phyloP scores from a whole-genome alignment of 495 filamentous ascomycete species.

The Daldinia decipiens region DNA sequence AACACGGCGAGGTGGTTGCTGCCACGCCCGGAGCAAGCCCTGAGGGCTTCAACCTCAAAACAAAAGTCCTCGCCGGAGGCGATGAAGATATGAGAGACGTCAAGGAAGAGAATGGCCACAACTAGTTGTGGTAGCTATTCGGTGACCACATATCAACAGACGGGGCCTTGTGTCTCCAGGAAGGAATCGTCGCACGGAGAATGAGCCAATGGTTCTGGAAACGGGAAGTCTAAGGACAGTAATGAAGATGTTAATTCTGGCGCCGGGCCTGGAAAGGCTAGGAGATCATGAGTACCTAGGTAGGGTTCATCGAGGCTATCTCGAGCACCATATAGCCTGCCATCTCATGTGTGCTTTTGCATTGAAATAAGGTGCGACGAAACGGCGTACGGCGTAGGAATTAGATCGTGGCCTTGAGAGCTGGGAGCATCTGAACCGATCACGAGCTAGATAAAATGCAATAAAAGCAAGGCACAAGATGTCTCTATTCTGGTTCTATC shows the following conservation, averaged over 20 bases:
- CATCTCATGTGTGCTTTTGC: background rate
- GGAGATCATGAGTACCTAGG: constrained; percentile 1
- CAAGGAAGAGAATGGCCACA: constrained; percentile 45
- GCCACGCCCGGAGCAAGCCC: constrained; percentile 78
- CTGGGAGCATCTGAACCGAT: background rate
- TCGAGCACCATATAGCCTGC: background rate
- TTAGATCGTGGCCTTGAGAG: constrained; percentile 4
- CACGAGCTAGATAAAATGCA: constrained; percentile 23
- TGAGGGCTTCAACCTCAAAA: constrained; percentile 66
- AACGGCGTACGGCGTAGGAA: constrained; percentile 44
- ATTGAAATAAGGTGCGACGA: constrained; percentile 8
- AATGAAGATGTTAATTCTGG: background rate
- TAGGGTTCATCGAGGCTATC: background rate
- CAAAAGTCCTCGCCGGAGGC: constrained; percentile 80
- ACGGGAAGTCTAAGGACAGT: background rate
- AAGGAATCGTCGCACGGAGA: background rate
- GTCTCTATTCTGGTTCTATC: constrained; percentile 6
- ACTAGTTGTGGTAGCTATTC: constrained; percentile 11
- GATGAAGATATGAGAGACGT: constrained; percentile 63
- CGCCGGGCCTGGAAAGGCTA: background rate
- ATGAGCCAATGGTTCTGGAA: background rate
- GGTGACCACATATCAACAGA: background rate
- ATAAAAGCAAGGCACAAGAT: background rate
- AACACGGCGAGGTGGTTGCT: constrained; percentile 87
- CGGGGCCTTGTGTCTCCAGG: background rate